phyloP scores from a whole-genome alignment of 2,329 filamentous ascomycete genomes.

The Fusarium newnesense region DNA sequence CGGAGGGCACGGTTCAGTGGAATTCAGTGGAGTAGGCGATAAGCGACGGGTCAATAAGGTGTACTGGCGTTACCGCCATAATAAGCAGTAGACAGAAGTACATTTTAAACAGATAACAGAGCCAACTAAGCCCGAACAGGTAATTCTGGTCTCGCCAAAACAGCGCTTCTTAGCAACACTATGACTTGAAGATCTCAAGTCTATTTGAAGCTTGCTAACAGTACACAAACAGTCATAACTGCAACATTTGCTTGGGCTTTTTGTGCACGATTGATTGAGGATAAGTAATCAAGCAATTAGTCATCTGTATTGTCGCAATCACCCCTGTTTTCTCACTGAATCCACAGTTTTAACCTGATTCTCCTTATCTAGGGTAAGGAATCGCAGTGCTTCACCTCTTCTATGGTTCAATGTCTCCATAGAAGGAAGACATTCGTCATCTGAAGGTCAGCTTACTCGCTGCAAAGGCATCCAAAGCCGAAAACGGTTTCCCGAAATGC shows the following conservation, averaged over 20 bases:
- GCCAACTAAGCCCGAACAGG: fast-evolving
- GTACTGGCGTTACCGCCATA: fast-evolving
- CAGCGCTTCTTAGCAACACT: fast-evolving
- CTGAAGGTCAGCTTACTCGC: not conserved
- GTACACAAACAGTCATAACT: fast-evolving
- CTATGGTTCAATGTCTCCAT: not conserved
- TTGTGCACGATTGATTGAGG: fast-evolving
- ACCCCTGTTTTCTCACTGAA: fast-evolving
- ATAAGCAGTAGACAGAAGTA: fast-evolving
- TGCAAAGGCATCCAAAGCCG: not conserved
- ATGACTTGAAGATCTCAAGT: fast-evolving
- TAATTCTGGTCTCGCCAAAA: fast-evolving
- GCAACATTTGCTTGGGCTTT: fast-evolving
- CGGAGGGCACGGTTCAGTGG: not conserved
- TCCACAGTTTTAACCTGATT: too few relatives aligned
- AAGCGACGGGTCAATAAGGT: not conserved
- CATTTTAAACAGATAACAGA: not conserved
- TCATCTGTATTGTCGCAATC: too few relatives aligned
- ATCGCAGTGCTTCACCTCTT: not conserved
- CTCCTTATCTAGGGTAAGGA: not conserved
- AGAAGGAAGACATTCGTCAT: not conserved
- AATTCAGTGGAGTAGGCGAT: not conserved
- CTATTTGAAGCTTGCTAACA: fast-evolving
- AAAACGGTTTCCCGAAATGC: slow-evolving; percentile 4
- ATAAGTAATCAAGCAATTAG: fast-evolving